These are phyloP conservation scores for Penicillium egyptiacum DNA, from an alignment of 495 filamentous ascomycete genomes.

Conservation along the genomic window DNA sequence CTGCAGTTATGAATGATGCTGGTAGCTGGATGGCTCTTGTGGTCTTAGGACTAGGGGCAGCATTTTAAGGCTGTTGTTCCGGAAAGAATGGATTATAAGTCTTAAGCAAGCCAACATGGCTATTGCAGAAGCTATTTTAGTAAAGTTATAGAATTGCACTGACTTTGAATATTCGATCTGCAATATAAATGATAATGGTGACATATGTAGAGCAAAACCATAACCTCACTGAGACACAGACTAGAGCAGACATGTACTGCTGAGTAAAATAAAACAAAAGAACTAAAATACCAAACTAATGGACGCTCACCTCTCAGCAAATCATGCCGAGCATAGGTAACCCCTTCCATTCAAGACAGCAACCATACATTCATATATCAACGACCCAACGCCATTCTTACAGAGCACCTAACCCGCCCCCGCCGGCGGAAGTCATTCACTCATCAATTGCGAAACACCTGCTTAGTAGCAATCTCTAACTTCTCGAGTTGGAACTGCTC, in stretches of 20 bases:
- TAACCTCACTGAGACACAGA: too few species aligned
- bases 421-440: background rate
- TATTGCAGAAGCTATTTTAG: background rate
- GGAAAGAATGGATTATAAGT: background rate
- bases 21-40: slow-evolving; percentile 24
- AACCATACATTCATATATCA: slow-evolving; percentile 1
- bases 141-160: background rate
- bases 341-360: background rate
- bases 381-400: background rate
- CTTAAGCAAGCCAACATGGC: too few species aligned
- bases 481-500: slow-evolving; percentile 33
- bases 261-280: too few species aligned
- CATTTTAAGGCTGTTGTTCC: background rate
- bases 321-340: background rate
- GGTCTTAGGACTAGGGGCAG: slow-evolving; percentile 23
- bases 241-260: too few species aligned
- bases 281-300: background rate
- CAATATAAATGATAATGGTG: too few species aligned
- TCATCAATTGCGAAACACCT: slow-evolving; percentile 19
- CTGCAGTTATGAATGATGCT: slow-evolving; percentile 13
- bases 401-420: background rate
- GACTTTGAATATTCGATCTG: background rate
- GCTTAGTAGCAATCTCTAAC: slow-evolving; percentile 34
- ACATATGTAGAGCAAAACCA: too few species aligned
- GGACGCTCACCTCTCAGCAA: background rate